phyloP scores from a whole-genome alignment of 768 basidiomycete genomes.

The Infundibulicybe gibba region DNA sequence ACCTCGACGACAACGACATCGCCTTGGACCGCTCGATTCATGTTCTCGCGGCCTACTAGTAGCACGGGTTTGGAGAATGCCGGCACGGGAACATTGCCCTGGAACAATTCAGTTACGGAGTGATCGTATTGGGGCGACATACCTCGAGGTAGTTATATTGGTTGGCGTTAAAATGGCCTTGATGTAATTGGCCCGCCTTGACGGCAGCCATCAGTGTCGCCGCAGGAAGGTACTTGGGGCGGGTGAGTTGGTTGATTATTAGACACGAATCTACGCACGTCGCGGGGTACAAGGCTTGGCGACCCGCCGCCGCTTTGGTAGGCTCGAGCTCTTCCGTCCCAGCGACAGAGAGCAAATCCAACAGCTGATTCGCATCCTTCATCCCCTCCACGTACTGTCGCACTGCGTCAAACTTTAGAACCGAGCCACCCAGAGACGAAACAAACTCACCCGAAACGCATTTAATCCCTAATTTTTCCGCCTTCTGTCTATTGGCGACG shows the following conservation, averaged over 20 bases:
- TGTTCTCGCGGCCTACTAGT: slow-evolving; percentile 84
- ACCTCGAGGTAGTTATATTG: slow-evolving; percentile 96
- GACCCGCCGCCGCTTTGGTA: slow-evolving; percentile 49
- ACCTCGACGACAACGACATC: slow-evolving; percentile 91
- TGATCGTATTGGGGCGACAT: slow-evolving; percentile 9
- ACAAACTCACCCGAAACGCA: slow-evolving; percentile 54
- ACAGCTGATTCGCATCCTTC: slow-evolving; percentile 57
- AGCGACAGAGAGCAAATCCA: slow-evolving; percentile 77
- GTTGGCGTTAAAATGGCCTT: slow-evolving; percentile 94
- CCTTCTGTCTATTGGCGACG: slow-evolving; percentile 75
- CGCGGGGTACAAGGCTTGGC: slow-evolving; percentile 69
- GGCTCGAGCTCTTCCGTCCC: slow-evolving; percentile 63
- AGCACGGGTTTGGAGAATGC: slow-evolving; percentile 76
- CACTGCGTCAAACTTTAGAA: slow-evolving; percentile 34
- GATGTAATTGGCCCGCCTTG: slow-evolving; percentile 79
- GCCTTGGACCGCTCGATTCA: slow-evolving; percentile 94
- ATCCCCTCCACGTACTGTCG: slow-evolving; percentile 79
- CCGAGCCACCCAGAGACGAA: background rate
- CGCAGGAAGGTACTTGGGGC: slow-evolving; percentile 71
- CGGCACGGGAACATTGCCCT: slow-evolving; percentile 81
- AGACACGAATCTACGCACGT: slow-evolving; percentile 40
- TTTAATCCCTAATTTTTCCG: slow-evolving; percentile 58
- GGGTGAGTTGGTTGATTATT: slow-evolving; percentile 1
- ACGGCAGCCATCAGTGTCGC: slow-evolving; percentile 75
- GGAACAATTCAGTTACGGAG: slow-evolving; percentile 1